Evolutionary conservation across 208 protist species (phyloP).

Genomic region (Phytomonas sp.): DNA sequence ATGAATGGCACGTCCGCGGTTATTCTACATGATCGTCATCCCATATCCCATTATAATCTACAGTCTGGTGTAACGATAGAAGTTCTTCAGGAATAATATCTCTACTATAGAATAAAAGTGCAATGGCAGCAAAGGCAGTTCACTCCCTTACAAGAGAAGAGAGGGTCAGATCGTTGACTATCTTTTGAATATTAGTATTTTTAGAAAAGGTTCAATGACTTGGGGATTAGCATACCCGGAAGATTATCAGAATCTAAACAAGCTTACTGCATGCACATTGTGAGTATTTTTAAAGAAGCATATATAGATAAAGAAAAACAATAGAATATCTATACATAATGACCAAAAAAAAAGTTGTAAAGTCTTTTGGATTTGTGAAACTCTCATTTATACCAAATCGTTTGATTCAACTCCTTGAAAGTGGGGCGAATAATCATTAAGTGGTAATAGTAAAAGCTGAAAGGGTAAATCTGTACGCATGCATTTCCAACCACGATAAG

Average conservation of each 20-base stretch:
- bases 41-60: slow-evolving; percentile 62
- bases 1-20: background rate
- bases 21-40: slow-evolving; percentile 64
- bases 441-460: background rate
- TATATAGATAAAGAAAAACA: background rate
- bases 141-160: background rate
- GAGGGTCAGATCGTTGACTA: background rate
- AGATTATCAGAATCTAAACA: background rate
- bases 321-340: slow-evolving; percentile 4
- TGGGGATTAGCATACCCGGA: background rate
- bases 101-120: background rate
- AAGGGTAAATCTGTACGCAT: background rate
- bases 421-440: background rate
- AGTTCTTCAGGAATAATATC: slow-evolving; percentile 55
- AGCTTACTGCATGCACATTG: background rate
- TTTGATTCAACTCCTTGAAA: background rate
- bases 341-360: background rate
- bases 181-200: background rate
- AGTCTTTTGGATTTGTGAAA: background rate
- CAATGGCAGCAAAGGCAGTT: background rate
- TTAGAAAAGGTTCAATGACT: background rate
- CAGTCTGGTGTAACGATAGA: slow-evolving; percentile 58
- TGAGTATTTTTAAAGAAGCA: background rate
- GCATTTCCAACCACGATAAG: background rate
- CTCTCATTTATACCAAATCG: background rate